Evolutionary conservation across 2,329 filamentous ascomycete species (phyloP), one percentile per base, ranked within the genome.

Genomic region (Trichophyton schoenleinii): DNA sequence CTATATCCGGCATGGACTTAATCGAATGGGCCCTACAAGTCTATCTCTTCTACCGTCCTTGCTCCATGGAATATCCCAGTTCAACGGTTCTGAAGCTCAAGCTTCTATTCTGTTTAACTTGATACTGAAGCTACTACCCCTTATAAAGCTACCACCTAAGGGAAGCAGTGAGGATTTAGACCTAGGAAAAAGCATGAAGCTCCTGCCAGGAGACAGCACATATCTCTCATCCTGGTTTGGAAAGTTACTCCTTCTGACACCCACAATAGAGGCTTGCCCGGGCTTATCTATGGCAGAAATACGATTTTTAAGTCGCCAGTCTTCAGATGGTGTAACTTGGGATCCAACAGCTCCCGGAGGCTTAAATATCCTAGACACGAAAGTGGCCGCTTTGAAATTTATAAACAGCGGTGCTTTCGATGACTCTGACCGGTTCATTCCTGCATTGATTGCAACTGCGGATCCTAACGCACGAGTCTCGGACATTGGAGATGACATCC

Each of bases 1-100:
- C 18, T 96, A 95, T 70, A 87, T 96, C 42, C 89, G 95, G 69
- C 89, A 95, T 70, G 94, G 92, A 44, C 78, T 89, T 52, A 80
- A 81, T 59, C 79, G 86, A 58, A 73, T 88, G 20, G 78, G 80
- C 1, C 72, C 80, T 9, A 72, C 75, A 60, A 87, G 89, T 66
- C 81, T 87, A 41, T 83, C 85, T 9, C 77, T 96, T 3, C 74
- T 96, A n/a, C 85, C 89, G 1, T 80, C 83, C 2, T 74, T 91
- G 8, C 75, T 91, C 15, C 78, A 81, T 65, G 87, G 86, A 8
- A 86, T 95, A 41, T 64, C 68, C 5, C 62, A 62, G 18, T 53
- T 65, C 28, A 53, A 60, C 25, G 60, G 49, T 5, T 64, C 62
- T 52, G 78, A 82, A 2, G 77, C 78, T 22, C 80, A 85, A 70